Evolutionary conservation across 257 asterid genomes (phyloP).

Genomic region (Oldenlandia corymbosa): DNA sequence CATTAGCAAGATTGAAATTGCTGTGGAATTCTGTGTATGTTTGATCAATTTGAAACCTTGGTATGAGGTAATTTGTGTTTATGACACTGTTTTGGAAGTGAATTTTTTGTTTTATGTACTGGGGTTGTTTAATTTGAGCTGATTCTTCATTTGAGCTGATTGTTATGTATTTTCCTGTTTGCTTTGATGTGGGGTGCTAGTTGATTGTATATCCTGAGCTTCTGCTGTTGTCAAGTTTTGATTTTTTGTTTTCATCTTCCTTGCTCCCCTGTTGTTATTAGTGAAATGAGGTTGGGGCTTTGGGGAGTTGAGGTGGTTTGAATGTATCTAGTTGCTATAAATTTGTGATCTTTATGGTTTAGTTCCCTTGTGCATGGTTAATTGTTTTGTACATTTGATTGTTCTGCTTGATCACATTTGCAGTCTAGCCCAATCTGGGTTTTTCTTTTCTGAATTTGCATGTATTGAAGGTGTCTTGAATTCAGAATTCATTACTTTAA

Average conservation of each 20-base stretch:
- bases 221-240: conserved; percentile 23
- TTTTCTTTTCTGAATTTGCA: not conserved
- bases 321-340: not conserved
- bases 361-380: conserved; percentile 13
- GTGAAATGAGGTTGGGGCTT: conserved; percentile 16
- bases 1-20: conserved; percentile 26
- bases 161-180: conserved; percentile 27
- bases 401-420: conserved; percentile 1
- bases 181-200: conserved; percentile 25
- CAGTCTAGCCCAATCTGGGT: too few species aligned
- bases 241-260: conserved; percentile 15
- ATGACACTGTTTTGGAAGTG: conserved; percentile 22
- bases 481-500: not conserved
- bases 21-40: conserved; percentile 18
- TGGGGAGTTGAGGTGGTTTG: conserved; percentile 13
- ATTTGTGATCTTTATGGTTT: conserved; percentile 6
- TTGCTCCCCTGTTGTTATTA: conserved; percentile 9
- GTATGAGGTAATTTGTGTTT: conserved; percentile 34
- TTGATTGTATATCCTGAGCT: conserved; percentile 28
- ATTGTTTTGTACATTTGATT: conserved; percentile 9
- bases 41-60: conserved; percentile 42
- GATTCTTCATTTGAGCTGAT: conserved; percentile 50
- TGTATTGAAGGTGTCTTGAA: not conserved
- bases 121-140: conserved; percentile 37
- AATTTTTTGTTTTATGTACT: conserved; percentile 9